These are phyloP conservation scores for Apodospora peruviana DNA, from an alignment of 495 filamentous ascomycete species.

Conservation along the genomic window DNA sequence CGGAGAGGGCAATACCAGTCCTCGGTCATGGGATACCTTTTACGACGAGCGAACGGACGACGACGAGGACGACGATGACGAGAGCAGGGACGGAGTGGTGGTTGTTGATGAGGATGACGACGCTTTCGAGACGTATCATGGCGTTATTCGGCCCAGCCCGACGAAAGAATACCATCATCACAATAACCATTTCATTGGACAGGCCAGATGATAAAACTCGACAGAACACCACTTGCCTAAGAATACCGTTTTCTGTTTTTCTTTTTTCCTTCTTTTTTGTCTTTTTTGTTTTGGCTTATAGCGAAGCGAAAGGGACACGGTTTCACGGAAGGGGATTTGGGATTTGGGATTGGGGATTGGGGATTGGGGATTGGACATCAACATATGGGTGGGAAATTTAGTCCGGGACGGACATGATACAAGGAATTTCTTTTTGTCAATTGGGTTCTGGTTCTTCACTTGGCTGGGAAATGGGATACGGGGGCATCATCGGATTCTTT, in stretches of 20 bases:
- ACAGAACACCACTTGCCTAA: no score
- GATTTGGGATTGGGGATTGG: background rate
- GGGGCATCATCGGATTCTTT: background rate
- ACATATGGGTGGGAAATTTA: background rate
- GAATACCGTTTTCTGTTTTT: no score
- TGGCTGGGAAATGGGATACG: no score
- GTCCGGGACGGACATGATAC: background rate
- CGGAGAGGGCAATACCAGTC: background rate
- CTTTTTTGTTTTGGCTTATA: background rate
- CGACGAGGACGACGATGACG: background rate
- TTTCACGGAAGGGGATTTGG: background rate
- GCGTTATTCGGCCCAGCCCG: background rate
- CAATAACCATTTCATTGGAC: background rate
- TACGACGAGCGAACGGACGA: background rate
- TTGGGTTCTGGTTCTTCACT: no score
- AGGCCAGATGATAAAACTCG: background rate
- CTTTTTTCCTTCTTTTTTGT: background rate
- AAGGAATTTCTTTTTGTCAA: background rate
- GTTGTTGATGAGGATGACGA: background rate
- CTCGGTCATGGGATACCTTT: background rate
- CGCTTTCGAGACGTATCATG: background rate
- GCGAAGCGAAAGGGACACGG: no score
- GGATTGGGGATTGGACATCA: background rate
- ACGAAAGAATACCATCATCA: background rate
- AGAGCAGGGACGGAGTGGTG: no score